Evolutionary conservation across 164 flowering plant species (phyloP), one percentile per base, ranked within the genome.

Genomic region (Santalum album): DNA sequence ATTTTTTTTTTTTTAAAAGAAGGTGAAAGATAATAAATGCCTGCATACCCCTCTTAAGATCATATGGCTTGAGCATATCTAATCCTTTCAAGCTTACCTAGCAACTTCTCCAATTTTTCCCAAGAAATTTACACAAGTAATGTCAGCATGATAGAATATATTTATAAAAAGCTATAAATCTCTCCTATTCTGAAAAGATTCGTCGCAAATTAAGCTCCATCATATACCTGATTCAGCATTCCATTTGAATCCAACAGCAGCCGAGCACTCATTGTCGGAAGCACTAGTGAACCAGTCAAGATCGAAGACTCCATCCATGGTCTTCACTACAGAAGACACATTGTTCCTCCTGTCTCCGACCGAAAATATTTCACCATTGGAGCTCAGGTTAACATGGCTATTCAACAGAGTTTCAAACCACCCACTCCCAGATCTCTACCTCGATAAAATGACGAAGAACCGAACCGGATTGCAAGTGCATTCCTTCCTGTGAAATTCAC

Each of bases 351-450:
- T 71, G 22, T 67, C 72, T 59, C 59, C 60, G 11, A 49, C 68
- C 32, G 82, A 75, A 64, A 88, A 88, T 47, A 88, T 82, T 65
- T 88, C 96, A 16, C 96, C 96, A 63, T 88, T 88, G 5, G 89
- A 88, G 58, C 91, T 88, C 11, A 88, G 73, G 59, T 86, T 88
- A 16, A 65, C 61, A 70, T 86, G 96, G 65, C 94, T 88, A 57
- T 86, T 88, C 45, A 88, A 58, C 24, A 88, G 57, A 10, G 95
- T 83, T 68, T 88, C 96, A 62, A 88, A 89, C 96, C 96, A 89
- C 49, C 96, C 96, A 71, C 95, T 89, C 24, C 96, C 96, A 2
- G 96, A 89, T 66, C 96, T 77, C 69, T 89, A 95, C 82, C 73
- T 79, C 5, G 91, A 81, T 44, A 89, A 12, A 44, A 86, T 81